Evolutionary conservation across 768 basidiomycete genomes (phyloP), one percentile per base, ranked within the genome.

Genomic region (Sarcomyxa edulis): DNA sequence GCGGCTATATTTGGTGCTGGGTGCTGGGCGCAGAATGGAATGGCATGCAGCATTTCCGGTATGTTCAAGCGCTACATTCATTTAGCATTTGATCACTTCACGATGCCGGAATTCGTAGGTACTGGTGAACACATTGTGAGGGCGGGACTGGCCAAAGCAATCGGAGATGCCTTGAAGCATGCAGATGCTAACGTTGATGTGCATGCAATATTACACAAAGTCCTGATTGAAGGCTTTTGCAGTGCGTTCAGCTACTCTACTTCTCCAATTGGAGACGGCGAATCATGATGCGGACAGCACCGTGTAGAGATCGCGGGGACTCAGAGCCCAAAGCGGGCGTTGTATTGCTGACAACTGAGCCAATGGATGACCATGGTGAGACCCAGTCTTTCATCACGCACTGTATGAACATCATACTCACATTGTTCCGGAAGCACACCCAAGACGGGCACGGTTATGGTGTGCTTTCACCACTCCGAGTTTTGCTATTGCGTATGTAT

Each of bases 391-490:
- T 26, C 14, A 54, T 20, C 46, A 32, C 23, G 38, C 34, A 11
- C 25, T 30, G 29, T 38, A 21, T 8, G 40, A 35, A 27, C 20
- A 29, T n/a, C 21, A 32, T 21, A 32, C 35, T 27, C 3, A n/a
- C 10, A 32, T 19, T 24, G 14, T 33, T 31, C 34, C 2, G 11
- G 19, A 14, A 19, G 33, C 14, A 32, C 27, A 14, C 32, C 21
- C 44, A 7, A 28, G 19, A 5, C 22, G 33, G 84, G 86, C 72
- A 21, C 76, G 84, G 23, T 58, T 89, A 25, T 90, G 85, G 84
- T 89, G 87, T 52, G 84, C 78, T 27, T 91, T 90, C 59, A 90
- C 88, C 6, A 81, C 88, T 18, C 66, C 76, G 14, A 85, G 82
- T 54, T 88, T 91, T 85, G 84, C 87, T 0, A 65, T 90, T 38